Percentiles rank a stretch among this genome's conserved stretches.
Evolutionary conservation across 1,284 basidiomycete species (phyloP).

Genomic region (Ganoderma meredithae): DNA sequence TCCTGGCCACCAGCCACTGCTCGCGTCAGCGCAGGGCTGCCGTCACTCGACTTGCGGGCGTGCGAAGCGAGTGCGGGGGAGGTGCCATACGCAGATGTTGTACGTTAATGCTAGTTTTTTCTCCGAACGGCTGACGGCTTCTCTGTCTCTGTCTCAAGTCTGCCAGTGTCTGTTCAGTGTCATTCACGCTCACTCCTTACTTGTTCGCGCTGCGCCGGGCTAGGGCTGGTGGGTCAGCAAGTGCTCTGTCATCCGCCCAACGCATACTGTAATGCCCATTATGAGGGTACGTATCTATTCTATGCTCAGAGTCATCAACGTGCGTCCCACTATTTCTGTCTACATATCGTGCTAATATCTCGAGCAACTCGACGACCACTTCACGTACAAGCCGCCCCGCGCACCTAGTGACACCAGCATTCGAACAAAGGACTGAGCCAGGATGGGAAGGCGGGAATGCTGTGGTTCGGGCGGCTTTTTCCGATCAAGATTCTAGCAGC

Average conservation of each 20-base stretch:
- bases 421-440: conserved; percentile 4
- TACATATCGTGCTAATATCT: not conserved
- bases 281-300: not conserved
- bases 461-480: conserved; percentile 1
- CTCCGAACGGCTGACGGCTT: conserved; percentile 6
- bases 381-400: not conserved
- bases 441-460: not conserved
- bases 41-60: not conserved
- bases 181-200: not conserved
- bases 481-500: not conserved
- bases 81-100: not conserved
- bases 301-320: not conserved
- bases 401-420: not conserved
- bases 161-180: not conserved
- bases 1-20: not conserved
- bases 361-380: not conserved
- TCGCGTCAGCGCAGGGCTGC: not conserved
- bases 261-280: not conserved
- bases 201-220: not conserved
- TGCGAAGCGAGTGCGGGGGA: conserved; percentile 2
- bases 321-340: conserved; percentile 4
- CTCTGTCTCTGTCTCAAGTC: not conserved
- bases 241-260: not conserved
- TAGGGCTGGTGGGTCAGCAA: not conserved
- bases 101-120: conserved; percentile 7